Conservation (phyloP, 345 rosid species). For the Gossypium rotundifolium region DNA sequence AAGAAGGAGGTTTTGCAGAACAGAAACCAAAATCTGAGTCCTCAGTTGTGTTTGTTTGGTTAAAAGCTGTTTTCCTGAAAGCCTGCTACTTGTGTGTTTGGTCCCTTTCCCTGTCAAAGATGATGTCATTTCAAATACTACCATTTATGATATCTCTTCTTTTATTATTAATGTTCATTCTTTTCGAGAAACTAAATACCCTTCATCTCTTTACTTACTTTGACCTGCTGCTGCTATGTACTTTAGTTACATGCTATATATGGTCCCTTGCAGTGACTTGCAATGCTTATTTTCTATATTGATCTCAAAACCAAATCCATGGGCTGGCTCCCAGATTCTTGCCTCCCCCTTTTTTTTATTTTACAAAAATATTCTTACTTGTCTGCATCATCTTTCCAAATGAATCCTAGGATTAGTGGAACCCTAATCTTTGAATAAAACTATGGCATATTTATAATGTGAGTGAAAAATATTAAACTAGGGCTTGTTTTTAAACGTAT, state of each 20-base stretch:
- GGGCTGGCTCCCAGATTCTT: background rate
- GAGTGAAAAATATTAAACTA: too few species aligned
- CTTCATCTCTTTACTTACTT: background rate
- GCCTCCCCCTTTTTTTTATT: background rate
- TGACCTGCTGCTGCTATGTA: background rate
- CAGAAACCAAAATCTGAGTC: too few species aligned
- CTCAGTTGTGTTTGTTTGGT: too few species aligned
- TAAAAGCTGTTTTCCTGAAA: background rate
- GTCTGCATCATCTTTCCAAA: too few species aligned
- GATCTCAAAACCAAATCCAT: background rate
- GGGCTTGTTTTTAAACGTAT: too few species aligned
- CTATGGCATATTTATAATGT: too few species aligned
- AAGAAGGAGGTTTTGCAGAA: too few species aligned
- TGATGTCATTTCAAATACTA: background rate
- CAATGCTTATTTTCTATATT: background rate
- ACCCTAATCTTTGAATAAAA: too few species aligned
- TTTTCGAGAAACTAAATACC: background rate
- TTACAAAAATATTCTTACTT: too few species aligned
- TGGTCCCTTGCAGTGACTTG: background rate
- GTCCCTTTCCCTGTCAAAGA: background rate
- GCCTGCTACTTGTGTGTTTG: background rate
- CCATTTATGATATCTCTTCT: too few species aligned
- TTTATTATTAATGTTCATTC: background rate
- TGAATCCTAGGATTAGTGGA: too few species aligned
- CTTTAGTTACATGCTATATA: background rate